These are phyloP conservation scores for Tylopilus cervinicoccineus DNA, from an alignment of 768 basidiomycete species.

Conservation along the genomic window DNA sequence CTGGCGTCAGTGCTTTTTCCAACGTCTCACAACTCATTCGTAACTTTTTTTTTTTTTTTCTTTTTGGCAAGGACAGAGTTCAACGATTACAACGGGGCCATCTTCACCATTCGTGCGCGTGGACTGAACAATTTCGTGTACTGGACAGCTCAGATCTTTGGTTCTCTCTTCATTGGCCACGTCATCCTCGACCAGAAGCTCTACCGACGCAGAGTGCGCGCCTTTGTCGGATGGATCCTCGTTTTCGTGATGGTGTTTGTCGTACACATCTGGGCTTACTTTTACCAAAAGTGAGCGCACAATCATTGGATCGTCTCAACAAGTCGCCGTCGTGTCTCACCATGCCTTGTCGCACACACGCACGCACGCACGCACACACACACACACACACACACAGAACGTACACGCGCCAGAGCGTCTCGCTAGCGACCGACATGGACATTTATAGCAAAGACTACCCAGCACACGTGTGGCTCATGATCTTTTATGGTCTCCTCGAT, in stretches of 20 bases:
- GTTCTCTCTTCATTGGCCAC: constrained; percentile 68
- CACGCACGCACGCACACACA: too few relatives aligned
- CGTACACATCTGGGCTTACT: constrained; percentile 74
- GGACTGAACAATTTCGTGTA: constrained; percentile 76
- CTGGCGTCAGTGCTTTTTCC: constrained; percentile 54
- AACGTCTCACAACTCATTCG: not conserved
- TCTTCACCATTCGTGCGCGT: constrained; percentile 80
- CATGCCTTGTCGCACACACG: too few relatives aligned
- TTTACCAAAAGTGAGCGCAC: constrained; percentile 72
- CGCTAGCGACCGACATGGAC: constrained; percentile 45
- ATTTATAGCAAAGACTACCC: constrained; percentile 54
- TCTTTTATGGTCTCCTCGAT: constrained; percentile 74
- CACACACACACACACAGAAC: too few relatives aligned
- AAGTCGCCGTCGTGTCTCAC: not conserved
- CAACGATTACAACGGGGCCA: constrained; percentile 71
- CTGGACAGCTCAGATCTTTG: constrained; percentile 75
- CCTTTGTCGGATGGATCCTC: constrained; percentile 66
- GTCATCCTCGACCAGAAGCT: constrained; percentile 54
- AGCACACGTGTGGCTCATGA: constrained; percentile 58
- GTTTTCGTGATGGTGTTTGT: constrained; percentile 63
- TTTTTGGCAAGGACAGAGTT: constrained; percentile 50
- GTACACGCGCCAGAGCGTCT: constrained; percentile 57
- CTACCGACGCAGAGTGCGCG: constrained; percentile 61
- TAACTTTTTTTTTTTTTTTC: too few relatives aligned
- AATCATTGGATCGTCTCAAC: too few relatives aligned